Evolutionary conservation across 2,329 filamentous ascomycete genomes (phyloP), one percentile per base, ranked within the genome.

Genomic region (Penicillium sp.): DNA sequence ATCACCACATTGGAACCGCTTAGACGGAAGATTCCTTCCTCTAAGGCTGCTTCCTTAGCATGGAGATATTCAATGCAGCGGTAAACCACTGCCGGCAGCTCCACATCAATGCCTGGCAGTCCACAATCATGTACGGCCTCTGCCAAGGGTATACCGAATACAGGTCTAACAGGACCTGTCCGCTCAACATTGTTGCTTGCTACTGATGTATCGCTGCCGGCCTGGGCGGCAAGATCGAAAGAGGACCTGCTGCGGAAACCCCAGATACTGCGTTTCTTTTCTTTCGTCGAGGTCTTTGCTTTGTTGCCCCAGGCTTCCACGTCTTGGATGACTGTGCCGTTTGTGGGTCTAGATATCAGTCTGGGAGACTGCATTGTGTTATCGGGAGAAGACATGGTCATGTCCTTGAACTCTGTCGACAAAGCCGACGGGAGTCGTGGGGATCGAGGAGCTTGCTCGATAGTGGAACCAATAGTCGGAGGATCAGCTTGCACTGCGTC

Each of bases 1-100:
- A 99, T 96, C 49, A 96, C 88, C 54, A 96, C 85, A 70, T 96
- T 97, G 0, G 93, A 97, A n/a, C 94, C 94, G 73, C 93, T 97
- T 42, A 99, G 82, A 51, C 94, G 87, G 82, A 99, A 99, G 42
- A 99, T 96, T 43, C 94, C 94, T 75, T 99, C 94, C 73, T 99
- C 94, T 6, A 82, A 82, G 48, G 89, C 82, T 12, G 93, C 94
- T 61, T 90, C 86, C 78, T 93, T 93, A 7, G 86, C 83, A 64
- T 91, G 89, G 19, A 99, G 82, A 73, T 96, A 99, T 73, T 97
- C 91, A 61, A 99, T 90, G 71, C 92, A 97, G 57, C 94, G 88
- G 77, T 96, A 99, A 9, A 97, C 91, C 2, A 99, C 94, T 7
- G 93, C 90, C 1, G 94, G 94, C 29, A 99, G 79, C 29, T 89